Evolutionary conservation across 495 filamentous ascomycete species (phyloP).

Genomic region (Tuber aestivum): DNA sequence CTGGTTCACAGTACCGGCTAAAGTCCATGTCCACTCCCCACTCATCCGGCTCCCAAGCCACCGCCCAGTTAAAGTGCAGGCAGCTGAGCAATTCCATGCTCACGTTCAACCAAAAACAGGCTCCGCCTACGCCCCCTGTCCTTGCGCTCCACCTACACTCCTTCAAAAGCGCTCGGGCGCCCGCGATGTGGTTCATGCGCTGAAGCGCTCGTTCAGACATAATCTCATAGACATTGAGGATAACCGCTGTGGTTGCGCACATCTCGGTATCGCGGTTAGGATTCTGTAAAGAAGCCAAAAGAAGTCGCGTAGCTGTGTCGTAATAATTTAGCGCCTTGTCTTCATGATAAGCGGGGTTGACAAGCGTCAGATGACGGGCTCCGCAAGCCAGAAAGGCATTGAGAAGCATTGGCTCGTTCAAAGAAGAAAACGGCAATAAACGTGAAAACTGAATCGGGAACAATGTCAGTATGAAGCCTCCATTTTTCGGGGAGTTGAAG

Average conservation of each 20-base stretch:
- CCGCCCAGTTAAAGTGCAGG: conserved; percentile 77
- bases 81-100: conserved; percentile 85
- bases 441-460: conserved; percentile 59
- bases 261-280: conserved; percentile 69
- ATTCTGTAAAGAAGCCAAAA: conserved; percentile 69
- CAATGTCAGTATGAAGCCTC: conserved; percentile 24
- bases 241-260: conserved; percentile 82
- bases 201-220: conserved; percentile 73
- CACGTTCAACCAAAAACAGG: conserved; percentile 93
- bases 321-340: conserved; percentile 79
- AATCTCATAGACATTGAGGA: conserved; percentile 85
- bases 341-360: conserved; percentile 63
- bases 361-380: conserved; percentile 67
- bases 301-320: conserved; percentile 66
- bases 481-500: background rate
- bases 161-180: conserved; percentile 78
- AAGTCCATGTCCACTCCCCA: conserved; percentile 89
- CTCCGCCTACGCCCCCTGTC: conserved; percentile 70
- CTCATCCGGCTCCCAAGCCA: conserved; percentile 84
- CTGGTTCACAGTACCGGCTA: conserved; percentile 44
- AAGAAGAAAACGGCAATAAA: conserved; percentile 70
- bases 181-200: conserved; percentile 80
- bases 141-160: conserved; percentile 86
- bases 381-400: conserved; percentile 89
- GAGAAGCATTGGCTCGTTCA: conserved; percentile 81